Base-by-base conservation (phyloP, 495 filamentous ascomycete species). In the Hypoxylon lienhwacheense region DNA sequence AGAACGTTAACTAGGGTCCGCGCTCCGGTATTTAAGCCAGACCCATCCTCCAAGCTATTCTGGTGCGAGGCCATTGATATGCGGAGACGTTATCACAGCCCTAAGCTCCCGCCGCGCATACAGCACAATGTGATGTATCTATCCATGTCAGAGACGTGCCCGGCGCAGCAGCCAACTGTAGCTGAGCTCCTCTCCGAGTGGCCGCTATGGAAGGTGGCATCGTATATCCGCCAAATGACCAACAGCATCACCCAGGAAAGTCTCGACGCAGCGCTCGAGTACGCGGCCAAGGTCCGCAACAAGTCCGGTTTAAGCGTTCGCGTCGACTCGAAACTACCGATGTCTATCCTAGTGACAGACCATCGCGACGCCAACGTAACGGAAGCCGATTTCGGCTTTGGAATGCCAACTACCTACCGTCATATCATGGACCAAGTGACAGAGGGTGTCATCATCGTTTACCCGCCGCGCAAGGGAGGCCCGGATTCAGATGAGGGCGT, bases 221-320 rank as follows among this genome's bases (percentile, higher is more conserved):
- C n/a, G 1, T 70, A 72, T 22, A 65, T 74, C 25, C 73, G 73
- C 1, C 17, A 54, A n/a, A 16, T 76, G 45, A 74, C 72, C n/a
- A 63, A 70, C 59, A 65, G 70, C 45, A 41, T 65, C 5, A 69
- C 61, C 7, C 64, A 73, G 20, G 67, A 67, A n/a, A 46, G 43
- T 5, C 59, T 75, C 0, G 64, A 70, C 35, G n/a, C 57, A 16
- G 48, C 51, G n/a, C 52, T 77, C 1, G 47, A 50, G 0, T 39
- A 52, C 17, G 53, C 73, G 5, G 66, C 69, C 0, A 55, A 52
- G 0, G 42, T 73, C 1, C 65, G 68, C 0, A 69, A 77, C 48
- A 73, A 72, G 40, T 64, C 67, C 0, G 22, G 35, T 4, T 34
- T 68, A 47, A 41, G 22, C 36, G 40, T 56, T 10, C 61, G 66